Evolutionary conservation across 805 yeast species (phyloP), one percentile per base, ranked within the genome.

Genomic region (Myxozyma sirexii): DNA sequence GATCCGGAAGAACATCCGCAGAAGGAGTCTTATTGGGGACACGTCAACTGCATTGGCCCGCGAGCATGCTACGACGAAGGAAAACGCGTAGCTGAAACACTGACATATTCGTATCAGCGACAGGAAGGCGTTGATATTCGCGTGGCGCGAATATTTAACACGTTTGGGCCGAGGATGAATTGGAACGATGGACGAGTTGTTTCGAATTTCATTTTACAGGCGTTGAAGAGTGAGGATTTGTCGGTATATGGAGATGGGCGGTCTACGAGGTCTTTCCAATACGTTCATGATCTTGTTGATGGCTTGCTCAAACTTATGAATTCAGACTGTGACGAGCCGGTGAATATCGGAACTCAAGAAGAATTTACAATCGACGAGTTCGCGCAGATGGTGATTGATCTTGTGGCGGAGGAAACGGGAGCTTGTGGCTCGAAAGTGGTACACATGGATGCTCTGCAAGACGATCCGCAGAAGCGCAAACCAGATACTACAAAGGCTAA

Each of bases 61-160:
- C 46, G 71, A 13, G 67, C 71, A n/a, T 68, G 71, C 57, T 68
- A 68, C 56, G 71, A 68, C 45, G 71, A 68, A 51, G 71, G 71
- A 21, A 68, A 68, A 57, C 66, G 71, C 4, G 70, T 67, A 3
- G 67, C 70, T 2, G 71, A 68, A 59, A 66, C 71, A 1, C 50
- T 68, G 54, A 67, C 71, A 13, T 68, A 68, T 53, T 64, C 70
- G 17, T 68, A 68, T 43, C 49, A 53, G 41, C 56, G 66, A 19
- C 71, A 68, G 43, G 70, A 68, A 13, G 59, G 60, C 3, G 70
- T 67, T 8, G 71, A 68, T 26, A 65, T 68, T 13, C 63, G 71
- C 4, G 70, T 68, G 15, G 71, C 71, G 2, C 62, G 71, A 6
- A 68, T 68, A 21, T 68, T 68, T 59, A 68, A 68, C 52, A 68